These are phyloP conservation scores for Zea mays DNA, from an alignment of 176 grass and related monocot species.

Conservation along the genomic window DNA sequence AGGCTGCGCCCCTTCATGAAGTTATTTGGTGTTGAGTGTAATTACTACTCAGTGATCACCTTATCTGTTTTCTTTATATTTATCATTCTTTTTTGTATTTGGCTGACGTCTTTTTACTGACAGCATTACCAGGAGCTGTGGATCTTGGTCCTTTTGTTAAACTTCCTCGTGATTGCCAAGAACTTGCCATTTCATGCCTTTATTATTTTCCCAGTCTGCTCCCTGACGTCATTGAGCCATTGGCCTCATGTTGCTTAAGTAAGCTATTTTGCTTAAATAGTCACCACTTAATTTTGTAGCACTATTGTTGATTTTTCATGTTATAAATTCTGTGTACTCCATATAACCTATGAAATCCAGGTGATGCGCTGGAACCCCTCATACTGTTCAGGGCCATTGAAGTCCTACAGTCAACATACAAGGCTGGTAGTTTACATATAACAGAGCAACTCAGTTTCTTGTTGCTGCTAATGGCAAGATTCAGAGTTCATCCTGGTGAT, in stretches of 20 bases:
- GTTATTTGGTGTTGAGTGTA: constrained; percentile 74
- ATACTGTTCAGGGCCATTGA: constrained; percentile 65
- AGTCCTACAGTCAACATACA: constrained; percentile 73
- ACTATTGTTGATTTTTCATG: not conserved
- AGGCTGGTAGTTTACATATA: constrained; percentile 57
- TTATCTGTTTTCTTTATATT: not conserved
- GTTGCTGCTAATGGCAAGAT: constrained; percentile 66
- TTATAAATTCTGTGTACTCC: constrained; percentile 1
- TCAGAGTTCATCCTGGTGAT: constrained; percentile 68
- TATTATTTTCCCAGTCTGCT: constrained; percentile 83
- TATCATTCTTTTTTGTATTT: constrained; percentile 12
- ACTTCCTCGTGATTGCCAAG: constrained; percentile 62
- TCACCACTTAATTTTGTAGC: not conserved
- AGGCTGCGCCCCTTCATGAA: constrained; percentile 47
- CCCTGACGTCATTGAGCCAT: constrained; percentile 57
- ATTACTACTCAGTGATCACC: constrained; percentile 25
- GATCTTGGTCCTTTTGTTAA: constrained; percentile 69
- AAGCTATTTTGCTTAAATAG: constrained; percentile 41
- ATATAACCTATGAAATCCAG: constrained; percentile 55
- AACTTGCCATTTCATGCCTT: constrained; percentile 74
- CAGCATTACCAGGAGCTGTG: constrained; percentile 56
- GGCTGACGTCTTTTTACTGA: constrained; percentile 24
- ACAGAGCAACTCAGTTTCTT: constrained; percentile 81
- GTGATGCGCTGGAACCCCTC: constrained; percentile 58
- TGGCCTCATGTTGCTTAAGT: constrained; percentile 84